Percentiles rank a stretch among this genome's conserved stretches.
Conservation (phyloP, 208 protist species). For the Strigomonas galati region DNA sequence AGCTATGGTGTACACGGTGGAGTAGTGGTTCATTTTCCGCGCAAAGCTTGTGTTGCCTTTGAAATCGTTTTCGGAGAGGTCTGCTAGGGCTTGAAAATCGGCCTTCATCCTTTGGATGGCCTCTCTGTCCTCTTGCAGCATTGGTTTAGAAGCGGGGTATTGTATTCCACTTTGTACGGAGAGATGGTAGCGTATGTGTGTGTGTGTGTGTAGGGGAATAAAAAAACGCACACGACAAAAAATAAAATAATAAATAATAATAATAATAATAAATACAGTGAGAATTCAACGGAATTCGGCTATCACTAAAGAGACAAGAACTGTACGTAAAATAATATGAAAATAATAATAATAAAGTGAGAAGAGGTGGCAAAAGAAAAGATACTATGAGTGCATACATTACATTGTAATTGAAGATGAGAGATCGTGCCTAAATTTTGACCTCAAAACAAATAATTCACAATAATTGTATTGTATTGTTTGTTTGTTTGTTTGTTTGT, state of each 20-base stretch:
- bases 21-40: slow-evolving; percentile 81
- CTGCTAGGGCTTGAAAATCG: slow-evolving; percentile 80
- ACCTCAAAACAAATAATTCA: neutral
- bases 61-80: slow-evolving; percentile 61
- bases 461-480: neutral
- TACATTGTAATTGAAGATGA: too few species aligned
- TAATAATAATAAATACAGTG: neutral
- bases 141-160: slow-evolving; percentile 16
- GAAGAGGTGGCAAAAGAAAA: neutral
- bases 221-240: neutral
- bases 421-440: too few species aligned
- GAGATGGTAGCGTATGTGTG: neutral
- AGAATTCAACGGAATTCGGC: neutral
- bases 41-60: slow-evolving; percentile 51
- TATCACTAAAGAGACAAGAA: neutral
- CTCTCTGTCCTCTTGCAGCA: slow-evolving; percentile 79
- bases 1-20: slow-evolving; percentile 77
- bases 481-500: too few species aligned
- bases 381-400: neutral
- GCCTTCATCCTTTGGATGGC: slow-evolving; percentile 80
- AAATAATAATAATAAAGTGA: neutral
- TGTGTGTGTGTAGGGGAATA: neutral
- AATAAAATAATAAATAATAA: neutral
- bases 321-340: neutral
- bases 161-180: neutral